phyloP scores from a whole-genome alignment of 1,284 basidiomycete species.

The Agaricales sp. region DNA sequence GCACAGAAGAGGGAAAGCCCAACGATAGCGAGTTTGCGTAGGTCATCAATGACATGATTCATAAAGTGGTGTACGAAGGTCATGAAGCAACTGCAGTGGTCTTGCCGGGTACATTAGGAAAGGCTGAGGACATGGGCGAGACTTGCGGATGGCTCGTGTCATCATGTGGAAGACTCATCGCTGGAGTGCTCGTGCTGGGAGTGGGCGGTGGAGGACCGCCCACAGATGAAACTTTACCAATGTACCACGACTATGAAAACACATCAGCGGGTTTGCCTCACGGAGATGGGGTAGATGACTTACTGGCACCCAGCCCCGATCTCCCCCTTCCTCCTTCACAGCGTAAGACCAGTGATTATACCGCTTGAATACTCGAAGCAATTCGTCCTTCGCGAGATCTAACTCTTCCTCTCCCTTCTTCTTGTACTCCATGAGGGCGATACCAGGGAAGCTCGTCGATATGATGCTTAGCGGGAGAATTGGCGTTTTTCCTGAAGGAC shows the following conservation, averaged over 20 bases:
- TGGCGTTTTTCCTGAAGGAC: constrained; percentile 51
- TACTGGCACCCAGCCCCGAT: constrained; percentile 86
- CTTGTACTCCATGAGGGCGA: constrained; percentile 92
- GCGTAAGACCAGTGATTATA: constrained; percentile 98
- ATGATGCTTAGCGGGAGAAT: constrained; percentile 84
- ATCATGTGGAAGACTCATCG: constrained; percentile 18
- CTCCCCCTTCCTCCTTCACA: constrained; percentile 80
- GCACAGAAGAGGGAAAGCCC: no score
- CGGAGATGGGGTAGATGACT: constrained; percentile 17
- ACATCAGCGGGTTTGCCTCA: no score
- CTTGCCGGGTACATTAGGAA: constrained; percentile 29
- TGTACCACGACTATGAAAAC: constrained; percentile 56
- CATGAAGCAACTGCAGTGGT: not conserved
- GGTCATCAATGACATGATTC: no score
- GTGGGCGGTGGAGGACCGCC: constrained; percentile 36
- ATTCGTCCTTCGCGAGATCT: constrained; percentile 77
- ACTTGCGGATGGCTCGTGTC: constrained; percentile 41
- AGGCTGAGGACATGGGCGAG: constrained; percentile 68
- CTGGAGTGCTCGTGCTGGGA: constrained; percentile 18
- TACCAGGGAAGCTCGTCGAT: constrained; percentile 87
- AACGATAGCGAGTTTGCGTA: no score
- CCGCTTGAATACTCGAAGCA: constrained; percentile 88
- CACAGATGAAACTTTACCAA: constrained; percentile 61
- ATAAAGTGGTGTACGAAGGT: no score
- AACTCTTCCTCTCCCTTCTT: constrained; percentile 49